Base-by-base conservation (phyloP, 257 asterid species). In the Solanum habrochaites region DNA sequence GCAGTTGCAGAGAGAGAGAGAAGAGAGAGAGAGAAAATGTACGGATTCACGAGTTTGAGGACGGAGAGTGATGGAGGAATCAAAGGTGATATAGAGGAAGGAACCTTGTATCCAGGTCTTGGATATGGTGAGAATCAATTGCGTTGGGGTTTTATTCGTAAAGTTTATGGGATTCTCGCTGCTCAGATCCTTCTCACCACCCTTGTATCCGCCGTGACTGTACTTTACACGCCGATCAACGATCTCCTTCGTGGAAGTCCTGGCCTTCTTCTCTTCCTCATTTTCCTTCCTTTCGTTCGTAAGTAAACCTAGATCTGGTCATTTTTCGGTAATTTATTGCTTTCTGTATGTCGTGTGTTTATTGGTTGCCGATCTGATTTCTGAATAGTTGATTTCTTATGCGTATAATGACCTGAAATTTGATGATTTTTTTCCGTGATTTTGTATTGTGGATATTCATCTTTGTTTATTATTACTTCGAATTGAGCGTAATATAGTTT, bases 141-240 rank as follows among this genome's bases (percentile, higher is more conserved):
- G 80, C 98, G 99, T 85, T 97, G 99, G 99, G 99, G 98, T 16
- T 97, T 97, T 91, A 95, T 97, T 20, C 98, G 98, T 90, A 97
- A 97, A 88, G 99, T 97, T 7, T 97, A 97, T 88, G 98, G 98
- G 15, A 96, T 97, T 69, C 88, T 97, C 86, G 85, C 99, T 85
- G 96, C 97, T 27, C 99, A 97, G 98, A 93, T 97, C 95, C 86
- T 96, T 72, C 86, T 90, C 64, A 91, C 93, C 87, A 91, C 92
- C 81, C n/a, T 82, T 72, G 92, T 97, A 37, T 96, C 99, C 83
- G 95, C 98, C 29, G 83, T 88, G 23, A 93, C 94, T 40, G 98
- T 96, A 4, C 93, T 97, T 2, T 95, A 95, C 83, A 91, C 94
- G 4, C 99, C 99, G 25, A 86, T 94, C 90, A 97, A 95, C 74